A percentile compares a stretch with the other conserved stretches of the same genome.
Conservation (phyloP, 352 stramenopile genomes). For the Phytophthora citrophthora region DNA sequence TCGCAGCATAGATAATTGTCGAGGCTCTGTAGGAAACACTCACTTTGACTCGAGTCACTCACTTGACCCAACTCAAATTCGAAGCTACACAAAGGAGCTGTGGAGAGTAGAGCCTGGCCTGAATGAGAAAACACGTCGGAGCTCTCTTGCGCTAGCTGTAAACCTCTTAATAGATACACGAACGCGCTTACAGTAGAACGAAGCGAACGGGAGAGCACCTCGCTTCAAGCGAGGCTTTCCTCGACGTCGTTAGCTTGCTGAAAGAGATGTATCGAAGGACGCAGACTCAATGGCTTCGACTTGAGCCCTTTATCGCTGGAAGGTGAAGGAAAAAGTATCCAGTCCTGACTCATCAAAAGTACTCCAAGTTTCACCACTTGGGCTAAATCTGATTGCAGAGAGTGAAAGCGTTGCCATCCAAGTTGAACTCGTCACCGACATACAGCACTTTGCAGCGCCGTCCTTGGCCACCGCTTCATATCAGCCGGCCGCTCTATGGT, state of each 20-base stretch:
- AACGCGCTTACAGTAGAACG: no score
- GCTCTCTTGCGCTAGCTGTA: conserved; percentile 6
- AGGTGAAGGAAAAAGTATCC: not conserved
- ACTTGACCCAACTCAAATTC: not conserved
- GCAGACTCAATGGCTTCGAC: no score
- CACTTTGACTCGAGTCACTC: no score
- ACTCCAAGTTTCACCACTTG: not conserved
- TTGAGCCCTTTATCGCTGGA: no score
- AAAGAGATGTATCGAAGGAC: not conserved
- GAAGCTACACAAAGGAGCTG: conserved; percentile 1
- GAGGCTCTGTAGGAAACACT: conserved; percentile 11
- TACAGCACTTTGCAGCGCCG: conserved; percentile 3
- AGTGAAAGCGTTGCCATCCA: not conserved
- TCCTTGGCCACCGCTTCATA: conserved; percentile 17
- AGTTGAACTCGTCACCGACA: conserved; percentile 21
- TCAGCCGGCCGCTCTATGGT: conserved; percentile 30
- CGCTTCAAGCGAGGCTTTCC: not conserved
- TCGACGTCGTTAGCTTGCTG: conserved; percentile 8
- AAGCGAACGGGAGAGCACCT: not conserved
- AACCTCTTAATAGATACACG: no score
- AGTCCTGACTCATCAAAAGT: conserved; percentile 12
- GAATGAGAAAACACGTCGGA: not conserved
- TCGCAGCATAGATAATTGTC: conserved; percentile 17
- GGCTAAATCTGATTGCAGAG: conserved; percentile 3
- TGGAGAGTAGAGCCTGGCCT: conserved; percentile 1